Evolutionary conservation across 352 stramenopile species (phyloP), one percentile per base, ranked within the genome.

Genomic region (Phytophthora pseudosyringae): DNA sequence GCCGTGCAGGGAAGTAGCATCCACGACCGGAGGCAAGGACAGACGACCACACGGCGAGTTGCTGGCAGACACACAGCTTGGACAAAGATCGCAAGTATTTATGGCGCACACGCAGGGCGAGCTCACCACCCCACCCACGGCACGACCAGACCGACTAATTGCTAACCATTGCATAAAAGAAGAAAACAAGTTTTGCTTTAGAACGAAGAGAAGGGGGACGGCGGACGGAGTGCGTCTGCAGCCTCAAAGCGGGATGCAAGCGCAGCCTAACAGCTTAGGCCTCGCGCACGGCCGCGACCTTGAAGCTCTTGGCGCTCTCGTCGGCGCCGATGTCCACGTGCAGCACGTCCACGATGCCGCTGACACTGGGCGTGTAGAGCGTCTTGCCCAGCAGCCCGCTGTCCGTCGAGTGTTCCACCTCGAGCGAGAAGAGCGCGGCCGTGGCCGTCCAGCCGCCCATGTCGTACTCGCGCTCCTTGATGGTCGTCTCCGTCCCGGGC

Each of bases 381-480:
- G 81, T 73, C 57, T 78, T 75, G 21, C 59, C 61, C 28, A 82
- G 50, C 49, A 69, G 41, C 12, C 62, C 65, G 15, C 26, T 67
- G 12, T 66, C 66, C 4, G 45, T 70, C 1, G 55, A 67, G 28
- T 80, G 65, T 51, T 88, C 73, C 5, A 90, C 84, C 29, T 90
- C 62, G 11, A 95, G 47, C 35, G 80, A 79, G 50, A 74, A 69
- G 15, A 95, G 65, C 46, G 83, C 71, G 7, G 84, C 85, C 32
- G 85, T 69, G 4, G 81, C 83, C 43, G 74, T 91, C 81, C 80
- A 93, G 33, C 73, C 70, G 56, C 75, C 86, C 86, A 95, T 95
- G 73, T 95, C 75, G 74, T 89, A 93, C 67, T 84, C 71, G 56
- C 89, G 76, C 57, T 90, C 84, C 32, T 76, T 70, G 36, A 93